Conservation (phyloP, 192 early-diverging fungal species). For the Coemansia sp. region DNA sequence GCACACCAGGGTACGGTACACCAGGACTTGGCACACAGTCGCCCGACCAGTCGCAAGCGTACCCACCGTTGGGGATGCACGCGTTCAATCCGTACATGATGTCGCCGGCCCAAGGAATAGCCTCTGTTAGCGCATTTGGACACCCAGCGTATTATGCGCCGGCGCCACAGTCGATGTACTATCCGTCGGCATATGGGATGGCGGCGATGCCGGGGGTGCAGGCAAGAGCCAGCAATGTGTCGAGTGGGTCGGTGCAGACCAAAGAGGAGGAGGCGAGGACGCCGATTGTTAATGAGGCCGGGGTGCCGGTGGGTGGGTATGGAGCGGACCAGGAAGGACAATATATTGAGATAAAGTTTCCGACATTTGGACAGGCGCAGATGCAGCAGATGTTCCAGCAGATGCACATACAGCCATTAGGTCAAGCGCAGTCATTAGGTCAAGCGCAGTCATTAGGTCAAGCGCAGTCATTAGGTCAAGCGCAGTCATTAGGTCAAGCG, state of each 20-base stretch:
- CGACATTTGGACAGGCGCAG: slow-evolving; percentile 50
- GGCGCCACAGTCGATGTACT: slow-evolving; percentile 31
- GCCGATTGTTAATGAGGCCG: slow-evolving; percentile 37
- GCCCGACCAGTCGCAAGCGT: slow-evolving; percentile 28
- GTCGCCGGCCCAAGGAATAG: slow-evolving; percentile 18
- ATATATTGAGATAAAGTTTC: slow-evolving; percentile 56
- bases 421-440: background rate
- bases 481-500: slow-evolving; percentile 13
- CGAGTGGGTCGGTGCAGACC: slow-evolving; percentile 2
- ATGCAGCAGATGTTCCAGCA: slow-evolving; percentile 56
- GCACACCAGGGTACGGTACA: background rate
- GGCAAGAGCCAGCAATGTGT: slow-evolving; percentile 28
- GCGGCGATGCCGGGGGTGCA: slow-evolving; percentile 14
- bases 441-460: background rate
- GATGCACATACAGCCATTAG: slow-evolving; percentile 37
- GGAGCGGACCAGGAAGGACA: slow-evolving; percentile 46
- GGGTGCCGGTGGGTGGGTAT: slow-evolving; percentile 38
- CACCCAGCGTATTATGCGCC: slow-evolving; percentile 43
- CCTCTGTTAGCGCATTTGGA: slow-evolving; percentile 37
- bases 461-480: no score
- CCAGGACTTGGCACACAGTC: slow-evolving; percentile 10
- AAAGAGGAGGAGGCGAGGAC: slow-evolving; percentile 14
- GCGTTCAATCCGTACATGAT: slow-evolving; percentile 38
- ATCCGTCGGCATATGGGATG: slow-evolving; percentile 39
- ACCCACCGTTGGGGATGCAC: slow-evolving; percentile 31